Percentiles rank a stretch among this genome's conserved stretches.
Conservation (phyloP, 306 rosid genomes). For the Echinosophora koreensis region DNA sequence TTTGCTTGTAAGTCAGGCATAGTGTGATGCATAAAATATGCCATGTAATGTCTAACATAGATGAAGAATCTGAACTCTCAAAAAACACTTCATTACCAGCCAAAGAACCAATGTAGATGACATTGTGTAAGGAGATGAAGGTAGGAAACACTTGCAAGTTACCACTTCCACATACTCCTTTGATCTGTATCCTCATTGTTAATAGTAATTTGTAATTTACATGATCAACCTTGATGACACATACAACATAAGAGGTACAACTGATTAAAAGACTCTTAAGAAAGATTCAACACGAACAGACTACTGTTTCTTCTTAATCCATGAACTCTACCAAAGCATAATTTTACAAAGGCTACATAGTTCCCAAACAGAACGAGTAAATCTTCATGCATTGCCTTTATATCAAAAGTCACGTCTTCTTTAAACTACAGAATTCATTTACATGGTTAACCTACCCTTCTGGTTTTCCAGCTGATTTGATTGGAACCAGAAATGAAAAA, state of each 20-base stretch:
- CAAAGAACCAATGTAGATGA: background rate
- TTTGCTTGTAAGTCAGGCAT: background rate
- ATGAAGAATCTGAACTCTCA: background rate
- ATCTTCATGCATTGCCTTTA: background rate
- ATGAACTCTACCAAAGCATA: background rate
- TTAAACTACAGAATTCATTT: background rate
- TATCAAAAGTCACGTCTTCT: background rate
- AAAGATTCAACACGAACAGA: constrained; percentile 32
- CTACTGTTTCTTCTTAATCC: constrained; percentile 1
- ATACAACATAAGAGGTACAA: constrained; percentile 43
- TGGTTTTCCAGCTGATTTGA: background rate
- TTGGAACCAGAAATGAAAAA: no score
- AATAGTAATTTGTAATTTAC: constrained; percentile 50
- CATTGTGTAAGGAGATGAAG: background rate
- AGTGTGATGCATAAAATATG: constrained; percentile 1
- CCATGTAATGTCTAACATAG: background rate
- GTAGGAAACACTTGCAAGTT: constrained; percentile 26
- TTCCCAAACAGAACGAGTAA: background rate
- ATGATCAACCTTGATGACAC: constrained; percentile 47
- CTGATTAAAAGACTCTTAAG: constrained; percentile 41
- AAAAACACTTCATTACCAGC: constrained; percentile 14
- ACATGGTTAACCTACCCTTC: background rate
- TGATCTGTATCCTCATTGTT: constrained; percentile 49
- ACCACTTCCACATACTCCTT: constrained; percentile 43
- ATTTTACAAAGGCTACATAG: background rate